Evolutionary conservation across 1,139 yeast genomes (phyloP), one percentile per base, ranked within the genome.

Genomic region (Candida mesenterica): DNA sequence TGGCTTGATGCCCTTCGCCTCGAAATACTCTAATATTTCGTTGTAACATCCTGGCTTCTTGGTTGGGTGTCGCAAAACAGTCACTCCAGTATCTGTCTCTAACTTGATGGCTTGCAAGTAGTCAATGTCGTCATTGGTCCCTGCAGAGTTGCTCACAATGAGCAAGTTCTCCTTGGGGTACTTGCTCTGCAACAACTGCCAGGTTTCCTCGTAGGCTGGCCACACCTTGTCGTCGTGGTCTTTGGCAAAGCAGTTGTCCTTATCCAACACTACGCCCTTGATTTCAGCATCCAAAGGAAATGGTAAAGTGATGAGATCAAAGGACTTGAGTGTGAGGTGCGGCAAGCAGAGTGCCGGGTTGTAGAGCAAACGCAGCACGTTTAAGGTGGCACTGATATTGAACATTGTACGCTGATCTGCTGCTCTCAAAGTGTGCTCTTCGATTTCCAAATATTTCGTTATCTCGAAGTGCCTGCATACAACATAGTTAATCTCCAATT

Each of bases 121-220:
- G 31, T 66, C 71, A 1, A 48, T 50, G 51, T 90, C 97, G 47
- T 82, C 95, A 39, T 74, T 69, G 1, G 97, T 86, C 0, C 98
- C 98, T 0, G 97, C 96, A 0, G 96, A 86, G 53, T 92, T 92
- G 50, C 96, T 85, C 3, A 92, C 97, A 25, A 92, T 84, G 23
- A 89, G 64, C 15, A 90, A 55, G 18, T 71, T 68, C n/a, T 77
- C 80, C 25, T 71, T 77, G 0, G 95, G 90, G 49, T 83, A 88
- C 2, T 60, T 51, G 5, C 56, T 49, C 33, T 72, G 68, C 36
- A 90, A 65, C 20, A 57, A 51, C 4, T 65, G 60, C 94, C 95
- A 88, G 12, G 75, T 70, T 6, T 65, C 67, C 53, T 51, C 48
- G 51, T 89, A 88, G 2, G 64, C 84, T 0, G 86, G 89, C 87